Evolutionary conservation across 148 eudicot species (phyloP), one percentile per base, ranked within the genome.

Genomic region (Rhododendron williamsianum): DNA sequence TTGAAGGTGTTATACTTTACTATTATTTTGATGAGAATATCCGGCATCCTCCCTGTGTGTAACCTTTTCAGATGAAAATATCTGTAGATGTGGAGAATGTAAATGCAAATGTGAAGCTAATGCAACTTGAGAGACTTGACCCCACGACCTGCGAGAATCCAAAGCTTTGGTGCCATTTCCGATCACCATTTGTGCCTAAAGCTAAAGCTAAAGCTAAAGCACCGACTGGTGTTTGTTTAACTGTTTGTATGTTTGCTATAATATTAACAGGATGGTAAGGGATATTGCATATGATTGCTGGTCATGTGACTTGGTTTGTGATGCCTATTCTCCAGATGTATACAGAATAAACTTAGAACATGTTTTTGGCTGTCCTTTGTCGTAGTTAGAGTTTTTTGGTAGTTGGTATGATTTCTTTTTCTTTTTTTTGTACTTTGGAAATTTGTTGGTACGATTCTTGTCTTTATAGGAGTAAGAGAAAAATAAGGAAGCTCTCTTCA

Each of bases 291-390:
- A 96, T 87, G 99, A 96, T 89, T 52, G 82, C 87, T 95, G 93
- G 95, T 95, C 98, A 38, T 96, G 99, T 85, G 99, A 96, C 88
- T 88, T 96, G 89, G 87, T 96, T 60, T 96, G 99, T 88, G 99
- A 98, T 84, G 99, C 97, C 89, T 96, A 98, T 54, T 96, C 99
- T 48, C 96, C 98, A 58, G 99, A 96, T 90, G 90, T 95, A 18
- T 96, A 95, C 87, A 92, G 99, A 88, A 95, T 96, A 78, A 96
- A 96, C 86, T 89, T 96, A 83, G 93, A 94, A 84, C 98, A 95
- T 98, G 98, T 96, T 87, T 89, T 85, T 82, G 35, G 60, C 76
- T 25, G 6, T 78, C 33, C 46, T 12, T 23, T 73, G 43, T 79
- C 16, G 23, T 85, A 45, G 27, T 80, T 77, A 38, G 16, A 48